Evolutionary conservation across 1,284 basidiomycete species (phyloP), one percentile per base, ranked within the genome.

Genomic region (Erythrobasidium hasegawianum): DNA sequence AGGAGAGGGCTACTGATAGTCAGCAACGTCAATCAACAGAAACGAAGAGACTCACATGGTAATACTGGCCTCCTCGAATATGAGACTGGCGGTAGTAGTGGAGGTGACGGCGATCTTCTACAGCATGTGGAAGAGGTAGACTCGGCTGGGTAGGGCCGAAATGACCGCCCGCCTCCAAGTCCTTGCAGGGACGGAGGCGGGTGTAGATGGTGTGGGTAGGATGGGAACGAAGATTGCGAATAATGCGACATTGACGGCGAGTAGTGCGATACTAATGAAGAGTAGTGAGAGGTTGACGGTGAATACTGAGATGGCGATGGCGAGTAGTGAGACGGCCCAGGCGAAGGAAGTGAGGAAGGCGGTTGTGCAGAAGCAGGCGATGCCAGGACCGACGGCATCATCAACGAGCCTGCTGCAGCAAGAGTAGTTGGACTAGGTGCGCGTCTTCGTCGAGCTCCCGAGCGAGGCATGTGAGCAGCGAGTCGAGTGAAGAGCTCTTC

Each of bases 401-500:
- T 5, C 33, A 33, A 33, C 4, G 33, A 33, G 43, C 43, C 22
- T 24, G 16, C 22, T 24, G 43, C 43, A n/a, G 43, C 43, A 4
- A 47, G n/a, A 47, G 16, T 47, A 26, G 50, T 27, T 29, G 14
- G 50, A 24, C 43, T n/a, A 47, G 43, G 7, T 8, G 43, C 43
- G 5, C 43, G 43, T 47, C 33, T 33, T 11, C 33, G 33, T 33
- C 33, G 33, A 4, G 43, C 43, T 1, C 61, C 61, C 8, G 61
- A 57, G 10, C 61, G 53, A 24, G 61, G 61, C 55, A 64, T 47
- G 29, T 57, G 38, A 7, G 61, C 61, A 27, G 61, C 39, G 22
- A 64, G 55, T 2, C 55, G 53, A 50, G 27, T n/a, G 55, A 64
- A 64, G 3, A 64, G 61, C 61, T 64, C 61, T 50, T 95, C 91